phyloP scores from a whole-genome alignment of 1,139 yeast species.

The Geotrichum klebahnii region DNA sequence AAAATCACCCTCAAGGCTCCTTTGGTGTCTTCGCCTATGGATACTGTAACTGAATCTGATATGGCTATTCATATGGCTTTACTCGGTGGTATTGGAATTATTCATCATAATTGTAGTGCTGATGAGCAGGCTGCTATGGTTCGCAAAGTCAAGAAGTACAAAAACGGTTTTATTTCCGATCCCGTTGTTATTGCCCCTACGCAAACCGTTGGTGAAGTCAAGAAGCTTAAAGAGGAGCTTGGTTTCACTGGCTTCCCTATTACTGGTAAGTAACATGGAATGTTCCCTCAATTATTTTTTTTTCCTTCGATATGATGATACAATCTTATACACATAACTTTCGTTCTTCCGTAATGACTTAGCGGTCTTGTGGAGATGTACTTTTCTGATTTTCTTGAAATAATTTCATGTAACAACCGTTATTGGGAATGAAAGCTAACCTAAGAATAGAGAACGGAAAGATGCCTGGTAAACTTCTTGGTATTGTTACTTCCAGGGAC shows the following conservation, averaged over 20 bases:
- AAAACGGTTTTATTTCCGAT: conserved; percentile 94
- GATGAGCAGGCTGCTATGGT: conserved; percentile 99
- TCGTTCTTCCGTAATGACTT: conserved; percentile 99
- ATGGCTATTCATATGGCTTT: conserved; percentile 99
- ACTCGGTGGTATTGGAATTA: conserved; percentile 97
- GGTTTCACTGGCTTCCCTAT: conserved; percentile 99
- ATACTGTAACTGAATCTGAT: conserved; percentile 92
- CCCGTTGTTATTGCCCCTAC: conserved; percentile 82
- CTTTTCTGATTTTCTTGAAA: conserved; percentile 41
- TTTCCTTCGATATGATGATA: conserved; percentile 35
- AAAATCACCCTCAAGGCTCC: conserved; percentile 89
- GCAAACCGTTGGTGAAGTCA: conserved; percentile 76
- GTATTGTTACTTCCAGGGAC: conserved; percentile 96
- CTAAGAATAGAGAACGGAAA: conserved; percentile 66
- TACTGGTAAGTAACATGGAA: conserved; percentile 86
- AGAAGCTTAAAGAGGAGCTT: conserved; percentile 59
- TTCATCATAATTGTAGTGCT: conserved; percentile 93
- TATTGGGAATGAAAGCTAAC: conserved; percentile 15
- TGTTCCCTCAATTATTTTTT: too few relatives aligned
- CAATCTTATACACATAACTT: conserved; percentile 67
- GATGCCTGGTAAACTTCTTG: conserved; percentile 83
- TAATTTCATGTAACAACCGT: conserved; percentile 6
- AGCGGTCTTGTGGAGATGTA: conserved; percentile 90
- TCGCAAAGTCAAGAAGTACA: conserved; percentile 89
- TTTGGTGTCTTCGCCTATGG: conserved; percentile 98